phyloP scores from a whole-genome alignment of 2,329 filamentous ascomycete genomes.

The Metarhizium rileyi region DNA sequence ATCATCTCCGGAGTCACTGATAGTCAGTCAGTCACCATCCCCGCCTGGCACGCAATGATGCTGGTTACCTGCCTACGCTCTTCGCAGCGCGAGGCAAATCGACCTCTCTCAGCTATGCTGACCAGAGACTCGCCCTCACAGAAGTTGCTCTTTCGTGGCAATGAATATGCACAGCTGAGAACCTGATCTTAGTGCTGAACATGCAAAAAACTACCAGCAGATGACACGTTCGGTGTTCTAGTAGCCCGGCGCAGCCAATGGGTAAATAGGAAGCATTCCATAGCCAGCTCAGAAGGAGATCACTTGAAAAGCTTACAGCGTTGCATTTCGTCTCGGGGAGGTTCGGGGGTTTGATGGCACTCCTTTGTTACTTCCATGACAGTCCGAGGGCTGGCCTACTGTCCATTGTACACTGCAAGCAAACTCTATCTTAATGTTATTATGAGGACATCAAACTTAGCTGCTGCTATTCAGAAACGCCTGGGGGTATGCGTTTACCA shows the following conservation, averaged over 20 bases:
- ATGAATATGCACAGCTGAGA: background rate
- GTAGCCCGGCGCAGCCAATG: background rate
- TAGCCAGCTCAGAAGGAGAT: background rate
- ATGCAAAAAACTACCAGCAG: background rate
- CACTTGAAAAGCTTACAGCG: background rate
- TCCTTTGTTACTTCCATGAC: background rate
- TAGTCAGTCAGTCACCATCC: background rate
- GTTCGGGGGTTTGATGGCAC: background rate
- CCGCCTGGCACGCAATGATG: background rate
- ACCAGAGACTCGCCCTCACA: background rate
- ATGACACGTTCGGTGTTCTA: background rate
- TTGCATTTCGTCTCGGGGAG: background rate
- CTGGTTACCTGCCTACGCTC: background rate
- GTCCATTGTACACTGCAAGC: too few species aligned
- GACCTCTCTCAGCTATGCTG: background rate
- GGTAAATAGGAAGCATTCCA: background rate
- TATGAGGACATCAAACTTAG: too few species aligned
- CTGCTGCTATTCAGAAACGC: background rate
- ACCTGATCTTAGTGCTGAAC: background rate
- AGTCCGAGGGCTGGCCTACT: background rate
- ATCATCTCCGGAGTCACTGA: background rate
- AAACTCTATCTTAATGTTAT: too few species aligned
- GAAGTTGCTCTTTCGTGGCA: background rate
- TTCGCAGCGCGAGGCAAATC: background rate
- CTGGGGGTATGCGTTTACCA: background rate